phyloP scores from a whole-genome alignment of 306 rosid genomes.

The Quercus agrifolia region DNA sequence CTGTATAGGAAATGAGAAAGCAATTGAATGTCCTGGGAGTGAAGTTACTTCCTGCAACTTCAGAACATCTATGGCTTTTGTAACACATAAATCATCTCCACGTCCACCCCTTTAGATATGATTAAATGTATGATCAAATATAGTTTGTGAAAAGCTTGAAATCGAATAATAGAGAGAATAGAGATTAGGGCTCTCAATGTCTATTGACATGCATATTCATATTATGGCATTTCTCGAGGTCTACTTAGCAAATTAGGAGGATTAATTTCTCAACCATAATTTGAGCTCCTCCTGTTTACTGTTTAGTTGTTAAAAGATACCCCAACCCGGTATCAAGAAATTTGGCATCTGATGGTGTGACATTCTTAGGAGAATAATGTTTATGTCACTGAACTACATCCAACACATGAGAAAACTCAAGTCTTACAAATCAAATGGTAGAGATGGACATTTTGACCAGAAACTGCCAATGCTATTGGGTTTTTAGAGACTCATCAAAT shows the following conservation, averaged over 20 bases:
- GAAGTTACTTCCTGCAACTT: too few relatives aligned
- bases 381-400: too few relatives aligned
- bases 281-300: neutral
- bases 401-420: too few relatives aligned
- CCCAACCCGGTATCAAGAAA: neutral
- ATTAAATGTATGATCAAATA: neutral
- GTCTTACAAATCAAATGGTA: too few relatives aligned
- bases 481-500: neutral
- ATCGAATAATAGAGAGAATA: neutral
- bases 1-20: neutral
- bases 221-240: neutral
- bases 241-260: neutral
- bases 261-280: neutral
- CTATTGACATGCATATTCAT: too few relatives aligned
- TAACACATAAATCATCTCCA: too few relatives aligned
- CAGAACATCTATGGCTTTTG: too few relatives aligned
- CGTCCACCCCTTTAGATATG: neutral
- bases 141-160: neutral
- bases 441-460: too few relatives aligned
- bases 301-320: neutral
- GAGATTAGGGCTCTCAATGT: too few relatives aligned
- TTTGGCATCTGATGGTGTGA: neutral
- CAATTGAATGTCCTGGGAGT: neutral
- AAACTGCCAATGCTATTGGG: neutral
- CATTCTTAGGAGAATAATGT: neutral